Base-by-base conservation (phyloP, 257 asterid genomes). In the Coffea eugenioides region DNA sequence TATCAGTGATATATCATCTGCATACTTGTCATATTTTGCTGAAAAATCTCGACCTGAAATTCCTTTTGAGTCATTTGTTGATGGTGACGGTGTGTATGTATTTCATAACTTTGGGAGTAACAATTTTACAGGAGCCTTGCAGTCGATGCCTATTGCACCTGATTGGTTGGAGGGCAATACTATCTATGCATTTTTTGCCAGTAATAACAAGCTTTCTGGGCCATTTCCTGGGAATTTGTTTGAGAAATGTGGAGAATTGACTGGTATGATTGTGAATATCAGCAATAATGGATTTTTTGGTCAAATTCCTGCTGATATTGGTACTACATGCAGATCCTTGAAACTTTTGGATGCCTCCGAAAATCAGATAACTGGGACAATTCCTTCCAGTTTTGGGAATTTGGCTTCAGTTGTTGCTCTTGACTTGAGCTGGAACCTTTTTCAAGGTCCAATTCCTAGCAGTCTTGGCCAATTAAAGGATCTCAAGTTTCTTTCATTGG, bases 131-230 rank as follows among this genome's bases (percentile, higher is more conserved):
- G 98, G 98, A 8, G 51, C 85, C 13, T 61, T 92, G 75, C 84
- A 73, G 81, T 84, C 93, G 6, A 59, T 88, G 90, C 96, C 98
- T 10, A 71, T 93, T 86, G 91, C 91, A 68, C 84, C 91, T 4
- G 88, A 86, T 83, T 80, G 85, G 73, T 77, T 90, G 61, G 91
- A 90, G 14, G 87, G 86, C 43, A 84, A 81, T 80, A 86, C 90
- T 52, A 88, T 86, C 51, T 96, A 94, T 76, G 97, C 95, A 15
- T 94, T 90, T 83, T 91, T 92, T 79, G 97, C 94, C 12, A 95
- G 97, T 48, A 80, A 82, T 54, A 96, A 96, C 90, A 88, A 80
- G 86, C 88, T 96, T 46, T 85, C 89, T 20, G 99, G 97, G 79
- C 79, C 77, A 80, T 87, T 96, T 86, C 86, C 95, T 20, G 87